Percentiles rank a stretch among this genome's conserved stretches.
Evolutionary conservation across 257 asterid species (phyloP).

Genomic region (Plantago major): DNA sequence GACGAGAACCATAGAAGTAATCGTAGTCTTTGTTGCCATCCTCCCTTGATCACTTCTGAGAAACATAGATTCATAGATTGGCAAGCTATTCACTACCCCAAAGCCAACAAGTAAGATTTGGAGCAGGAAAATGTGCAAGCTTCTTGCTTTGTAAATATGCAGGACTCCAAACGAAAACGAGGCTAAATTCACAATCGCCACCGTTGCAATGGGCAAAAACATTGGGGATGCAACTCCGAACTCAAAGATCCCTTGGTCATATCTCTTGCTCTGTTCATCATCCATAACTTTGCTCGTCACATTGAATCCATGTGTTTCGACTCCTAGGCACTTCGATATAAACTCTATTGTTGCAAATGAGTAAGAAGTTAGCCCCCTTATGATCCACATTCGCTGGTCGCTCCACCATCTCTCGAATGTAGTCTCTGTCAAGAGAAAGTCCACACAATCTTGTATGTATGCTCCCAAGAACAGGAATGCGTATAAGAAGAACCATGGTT

Average conservation of each 20-base stretch:
- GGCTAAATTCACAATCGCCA: constrained; percentile 26
- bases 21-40: constrained; percentile 41
- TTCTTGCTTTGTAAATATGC: constrained; percentile 3
- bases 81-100: constrained; percentile 51
- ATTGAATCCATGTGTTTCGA: constrained; percentile 39
- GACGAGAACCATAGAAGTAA: constrained; percentile 27
- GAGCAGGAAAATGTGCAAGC: constrained; percentile 25
- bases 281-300: constrained; percentile 45
- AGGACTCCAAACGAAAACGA: constrained; percentile 24
- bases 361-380: constrained; percentile 31
- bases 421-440: constrained; percentile 39
- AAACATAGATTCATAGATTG: constrained; percentile 54
- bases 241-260: constrained; percentile 35
- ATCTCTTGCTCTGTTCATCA: constrained; percentile 33
- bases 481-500: constrained; percentile 40
- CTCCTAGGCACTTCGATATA: constrained; percentile 26
- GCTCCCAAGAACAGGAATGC: constrained; percentile 51
- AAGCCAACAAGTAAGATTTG: constrained; percentile 48
- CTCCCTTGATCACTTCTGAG: constrained; percentile 52
- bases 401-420: constrained; percentile 50
- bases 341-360: constrained; percentile 31
- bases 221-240: constrained; percentile 40
- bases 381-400: constrained; percentile 50
- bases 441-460: constrained; percentile 48
- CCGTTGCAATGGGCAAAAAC: constrained; percentile 30